Evolutionary conservation across 73 alveolate species (phyloP).

Genomic region (Symbiodinium pilosum): DNA sequence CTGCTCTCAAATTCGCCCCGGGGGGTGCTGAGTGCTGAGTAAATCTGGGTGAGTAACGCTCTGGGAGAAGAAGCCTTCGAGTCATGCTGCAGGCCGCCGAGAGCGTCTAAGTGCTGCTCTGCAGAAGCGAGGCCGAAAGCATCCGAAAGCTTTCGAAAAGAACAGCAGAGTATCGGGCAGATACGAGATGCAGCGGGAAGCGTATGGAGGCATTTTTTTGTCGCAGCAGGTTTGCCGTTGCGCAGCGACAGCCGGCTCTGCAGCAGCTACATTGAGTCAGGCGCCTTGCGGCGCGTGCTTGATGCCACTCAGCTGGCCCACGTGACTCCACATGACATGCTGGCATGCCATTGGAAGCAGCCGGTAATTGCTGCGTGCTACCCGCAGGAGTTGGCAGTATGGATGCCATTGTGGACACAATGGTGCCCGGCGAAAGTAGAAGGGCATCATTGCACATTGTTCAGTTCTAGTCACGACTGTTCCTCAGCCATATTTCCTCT

Average conservation of each 20-base stretch:
- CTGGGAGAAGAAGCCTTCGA: background rate
- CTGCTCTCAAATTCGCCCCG: too few relatives aligned
- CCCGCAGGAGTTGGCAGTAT: background rate
- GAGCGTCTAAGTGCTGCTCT: background rate
- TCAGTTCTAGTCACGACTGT: background rate
- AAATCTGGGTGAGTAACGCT: background rate
- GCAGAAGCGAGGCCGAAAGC: background rate
- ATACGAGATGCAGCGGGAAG: background rate
- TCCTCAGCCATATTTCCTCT: background rate
- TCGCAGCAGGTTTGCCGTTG: background rate
- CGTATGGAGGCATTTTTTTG: background rate
- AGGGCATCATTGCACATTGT: background rate
- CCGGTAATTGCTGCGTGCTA: background rate
- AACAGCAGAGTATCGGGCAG: background rate
- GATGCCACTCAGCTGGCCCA: background rate
- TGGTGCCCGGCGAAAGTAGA: conserved; percentile 8
- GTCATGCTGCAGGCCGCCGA: background rate
- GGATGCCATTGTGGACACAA: background rate
- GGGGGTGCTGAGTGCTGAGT: too few relatives aligned
- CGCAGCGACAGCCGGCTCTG: background rate
- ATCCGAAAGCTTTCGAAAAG: background rate
- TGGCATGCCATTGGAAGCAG: background rate
- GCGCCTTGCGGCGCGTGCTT: background rate
- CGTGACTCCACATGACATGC: background rate
- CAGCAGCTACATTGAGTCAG: background rate